These are phyloP conservation scores for Hymenoscyphus fructigenus DNA, from an alignment of 2,329 filamentous ascomycete genomes.

Conservation along the genomic window DNA sequence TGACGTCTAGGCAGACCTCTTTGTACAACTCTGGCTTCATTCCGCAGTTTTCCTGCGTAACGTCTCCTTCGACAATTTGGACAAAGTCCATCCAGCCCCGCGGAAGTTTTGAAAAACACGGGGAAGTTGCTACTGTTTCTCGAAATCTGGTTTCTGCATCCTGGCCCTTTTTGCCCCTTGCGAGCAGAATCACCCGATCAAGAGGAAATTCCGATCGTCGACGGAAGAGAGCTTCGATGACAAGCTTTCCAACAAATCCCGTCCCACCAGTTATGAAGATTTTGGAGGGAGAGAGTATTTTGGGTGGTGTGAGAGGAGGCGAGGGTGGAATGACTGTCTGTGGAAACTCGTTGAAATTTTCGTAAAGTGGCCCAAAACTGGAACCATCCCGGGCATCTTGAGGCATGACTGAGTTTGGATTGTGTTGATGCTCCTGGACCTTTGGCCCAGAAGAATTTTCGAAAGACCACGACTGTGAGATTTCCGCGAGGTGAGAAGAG, in stretches of 20 bases:
- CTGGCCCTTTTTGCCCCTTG: slow-evolving; percentile 6
- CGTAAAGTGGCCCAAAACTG: neutral
- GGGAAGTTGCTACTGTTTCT: neutral
- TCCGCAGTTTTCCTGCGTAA: slow-evolving; percentile 5
- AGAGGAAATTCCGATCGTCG: neutral
- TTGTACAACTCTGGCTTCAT: neutral
- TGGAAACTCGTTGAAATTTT: neutral
- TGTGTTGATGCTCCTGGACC: neutral
- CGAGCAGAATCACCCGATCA: slow-evolving; percentile 9
- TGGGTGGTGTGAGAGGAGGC: neutral
- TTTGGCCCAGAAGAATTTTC: neutral
- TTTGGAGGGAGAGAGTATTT: neutral
- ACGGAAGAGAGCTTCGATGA: slow-evolving; percentile 39
- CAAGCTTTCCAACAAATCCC: slow-evolving; percentile 53
- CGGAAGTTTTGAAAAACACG: slow-evolving; percentile 13
- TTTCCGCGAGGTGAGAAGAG: neutral
- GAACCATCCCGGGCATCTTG: neutral
- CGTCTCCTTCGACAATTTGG: slow-evolving; percentile 14
- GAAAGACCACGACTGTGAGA: neutral
- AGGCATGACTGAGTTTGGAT: neutral
- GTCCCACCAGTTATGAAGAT: slow-evolving; percentile 57
- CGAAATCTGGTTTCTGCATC: slow-evolving; percentile 6
- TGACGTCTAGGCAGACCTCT: slow-evolving; percentile 8
- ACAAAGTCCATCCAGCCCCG: slow-evolving; percentile 3
- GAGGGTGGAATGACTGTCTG: neutral